Evolutionary conservation across 1,284 basidiomycete genomes (phyloP).

Genomic region (Pyrrhoderma lamaoense): DNA sequence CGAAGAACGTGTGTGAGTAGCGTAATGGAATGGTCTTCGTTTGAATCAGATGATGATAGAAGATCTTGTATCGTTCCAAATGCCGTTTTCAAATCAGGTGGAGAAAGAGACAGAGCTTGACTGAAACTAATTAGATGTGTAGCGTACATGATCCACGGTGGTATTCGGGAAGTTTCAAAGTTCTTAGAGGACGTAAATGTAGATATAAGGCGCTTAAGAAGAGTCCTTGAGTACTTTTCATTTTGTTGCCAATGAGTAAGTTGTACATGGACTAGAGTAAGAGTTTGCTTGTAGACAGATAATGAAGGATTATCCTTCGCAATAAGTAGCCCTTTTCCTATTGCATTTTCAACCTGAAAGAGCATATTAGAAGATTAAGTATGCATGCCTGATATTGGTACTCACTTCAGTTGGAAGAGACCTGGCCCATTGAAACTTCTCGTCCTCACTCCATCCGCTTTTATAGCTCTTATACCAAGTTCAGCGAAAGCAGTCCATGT

Average conservation of each 20-base stretch:
- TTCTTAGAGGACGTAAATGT: slow-evolving; percentile 31
- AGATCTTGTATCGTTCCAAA: slow-evolving; percentile 39
- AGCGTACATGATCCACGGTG: slow-evolving; percentile 45
- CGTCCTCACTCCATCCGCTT: slow-evolving; percentile 36
- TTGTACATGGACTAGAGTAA: slow-evolving; percentile 52
- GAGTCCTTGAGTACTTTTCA: slow-evolving; percentile 47
- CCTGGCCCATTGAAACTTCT: slow-evolving; percentile 36
- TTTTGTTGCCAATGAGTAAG: slow-evolving; percentile 48
- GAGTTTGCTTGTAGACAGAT: slow-evolving; percentile 46
- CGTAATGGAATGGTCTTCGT: slow-evolving; percentile 37
- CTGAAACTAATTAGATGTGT: slow-evolving; percentile 48
- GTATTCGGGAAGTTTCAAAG: slow-evolving; percentile 27
- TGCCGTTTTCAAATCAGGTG: slow-evolving; percentile 33
- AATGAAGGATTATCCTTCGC: slow-evolving; percentile 62
- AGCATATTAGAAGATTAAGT: not conserved
- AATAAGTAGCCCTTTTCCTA: slow-evolving; percentile 47
- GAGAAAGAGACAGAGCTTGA: slow-evolving; percentile 28
- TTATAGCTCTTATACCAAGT: slow-evolving; percentile 49
- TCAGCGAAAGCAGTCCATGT: slow-evolving; percentile 64
- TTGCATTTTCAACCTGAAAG: slow-evolving; percentile 42
- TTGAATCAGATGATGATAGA: slow-evolving; percentile 31
- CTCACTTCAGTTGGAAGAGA: slow-evolving; percentile 48
- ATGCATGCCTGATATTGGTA: slow-evolving; percentile 2
- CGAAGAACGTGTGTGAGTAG: slow-evolving; percentile 44
- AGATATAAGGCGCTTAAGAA: slow-evolving; percentile 46